Conservation (phyloP, 2,329 filamentous ascomycete species). For the Penicillium sp. region DNA sequence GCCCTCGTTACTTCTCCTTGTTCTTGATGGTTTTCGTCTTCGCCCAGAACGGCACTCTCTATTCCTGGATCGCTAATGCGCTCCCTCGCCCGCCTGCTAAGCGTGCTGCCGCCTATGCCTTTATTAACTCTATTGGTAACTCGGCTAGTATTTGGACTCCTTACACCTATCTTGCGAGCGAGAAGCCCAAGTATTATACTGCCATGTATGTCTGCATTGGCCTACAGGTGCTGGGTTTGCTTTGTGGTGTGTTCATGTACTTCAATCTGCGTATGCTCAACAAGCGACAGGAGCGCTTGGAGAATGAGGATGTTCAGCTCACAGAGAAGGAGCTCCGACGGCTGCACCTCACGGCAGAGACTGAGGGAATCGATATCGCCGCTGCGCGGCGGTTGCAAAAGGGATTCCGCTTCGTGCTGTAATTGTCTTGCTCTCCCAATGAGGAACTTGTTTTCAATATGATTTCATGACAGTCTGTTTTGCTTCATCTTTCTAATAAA, state of each 20-base stretch:
- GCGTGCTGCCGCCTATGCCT: conserved; percentile 54
- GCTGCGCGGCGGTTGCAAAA: conserved; percentile 53
- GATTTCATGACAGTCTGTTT: not conserved
- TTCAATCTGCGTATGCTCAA: conserved; percentile 48
- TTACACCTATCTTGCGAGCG: conserved; percentile 46
- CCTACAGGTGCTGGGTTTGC: conserved; percentile 36
- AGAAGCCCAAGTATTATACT: conserved; percentile 40
- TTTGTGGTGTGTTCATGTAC: conserved; percentile 39
- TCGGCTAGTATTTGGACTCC: conserved; percentile 53
- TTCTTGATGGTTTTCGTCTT: conserved; percentile 59
- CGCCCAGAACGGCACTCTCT: conserved; percentile 35
- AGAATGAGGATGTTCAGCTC: conserved; percentile 48
- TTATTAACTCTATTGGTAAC: conserved; percentile 57
- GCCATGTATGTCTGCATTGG: conserved; percentile 46
- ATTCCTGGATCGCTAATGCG: conserved; percentile 48
- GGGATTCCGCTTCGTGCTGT: conserved; percentile 55
- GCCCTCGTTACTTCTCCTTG: conserved; percentile 54
- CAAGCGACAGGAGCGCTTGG: conserved; percentile 50
- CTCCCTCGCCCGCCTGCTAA: conserved; percentile 55
- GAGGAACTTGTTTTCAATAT: too few relatives aligned
- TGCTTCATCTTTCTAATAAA: not conserved
- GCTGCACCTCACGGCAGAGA: conserved; percentile 51
- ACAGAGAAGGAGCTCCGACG: conserved; percentile 48
- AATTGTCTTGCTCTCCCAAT: not conserved
- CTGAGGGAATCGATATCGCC: conserved; percentile 51